phyloP scores from a whole-genome alignment of 1,284 basidiomycete genomes.

The Rhodotorula glutinis region DNA sequence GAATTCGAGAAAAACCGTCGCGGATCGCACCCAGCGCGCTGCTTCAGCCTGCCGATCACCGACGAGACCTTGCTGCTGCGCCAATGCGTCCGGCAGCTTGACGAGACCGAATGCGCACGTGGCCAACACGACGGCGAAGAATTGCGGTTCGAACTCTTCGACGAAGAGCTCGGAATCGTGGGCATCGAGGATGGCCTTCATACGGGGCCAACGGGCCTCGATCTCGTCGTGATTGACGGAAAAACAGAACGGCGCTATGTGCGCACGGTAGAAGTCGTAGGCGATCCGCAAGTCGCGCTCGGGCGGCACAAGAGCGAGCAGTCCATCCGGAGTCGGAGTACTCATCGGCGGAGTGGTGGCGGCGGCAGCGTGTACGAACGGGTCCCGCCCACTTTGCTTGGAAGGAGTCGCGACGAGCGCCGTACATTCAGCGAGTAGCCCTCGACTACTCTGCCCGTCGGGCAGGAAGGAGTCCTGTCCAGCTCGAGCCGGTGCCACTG shows the following conservation, averaged over 20 bases:
- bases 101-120: conserved; percentile 21
- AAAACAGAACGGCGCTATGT: conserved; percentile 2
- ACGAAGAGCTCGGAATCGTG: not conserved
- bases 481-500: conserved; percentile 3
- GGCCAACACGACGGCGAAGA: conserved; percentile 10
- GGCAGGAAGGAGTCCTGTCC: conserved; percentile 12
- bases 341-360: not conserved
- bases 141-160: conserved; percentile 10
- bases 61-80: not conserved
- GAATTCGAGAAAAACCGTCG: conserved; percentile 7
- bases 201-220: conserved; percentile 1
- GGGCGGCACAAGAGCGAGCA: conserved; percentile 3
- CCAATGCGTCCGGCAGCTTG: conserved; percentile 20
- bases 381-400: not conserved
- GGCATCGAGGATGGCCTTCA: not conserved
- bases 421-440: conserved; percentile 14
- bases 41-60: conserved; percentile 12
- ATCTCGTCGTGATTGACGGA: conserved; percentile 1
- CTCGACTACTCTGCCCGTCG: not conserved
- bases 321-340: not conserved
- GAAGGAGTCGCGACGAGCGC: not conserved
- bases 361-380: too few species aligned
- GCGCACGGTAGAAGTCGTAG: conserved; percentile 6
- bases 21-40: conserved; percentile 19
- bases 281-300: not conserved